Conservation (phyloP, 2,329 filamentous ascomycete species). For the Colletotrichum nymphaeae region DNA sequence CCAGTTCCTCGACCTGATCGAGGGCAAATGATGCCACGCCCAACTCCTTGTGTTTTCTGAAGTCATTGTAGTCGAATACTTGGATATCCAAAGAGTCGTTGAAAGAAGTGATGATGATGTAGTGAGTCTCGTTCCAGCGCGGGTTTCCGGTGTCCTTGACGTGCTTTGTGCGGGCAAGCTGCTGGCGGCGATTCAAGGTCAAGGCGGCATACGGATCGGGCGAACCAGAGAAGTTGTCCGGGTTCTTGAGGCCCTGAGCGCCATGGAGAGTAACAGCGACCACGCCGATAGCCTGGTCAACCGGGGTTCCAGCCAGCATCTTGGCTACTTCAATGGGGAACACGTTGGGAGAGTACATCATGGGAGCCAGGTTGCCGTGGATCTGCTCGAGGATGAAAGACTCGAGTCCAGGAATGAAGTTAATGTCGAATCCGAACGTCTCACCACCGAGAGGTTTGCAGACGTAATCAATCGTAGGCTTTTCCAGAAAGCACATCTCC, state of each 20-base stretch:
- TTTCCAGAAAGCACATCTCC: constrained; percentile 93
- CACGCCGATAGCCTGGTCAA: constrained; percentile 96
- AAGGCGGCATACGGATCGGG: constrained; percentile 90
- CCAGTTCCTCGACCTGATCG: constrained; percentile 81
- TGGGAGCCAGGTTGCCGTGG: constrained; percentile 90
- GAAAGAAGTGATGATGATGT: constrained; percentile 92
- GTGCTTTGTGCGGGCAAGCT: constrained; percentile 90
- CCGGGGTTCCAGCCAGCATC: constrained; percentile 92
- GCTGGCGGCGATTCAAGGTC: constrained; percentile 84
- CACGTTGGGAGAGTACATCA: constrained; percentile 98
- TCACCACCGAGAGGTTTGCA: constrained; percentile 98
- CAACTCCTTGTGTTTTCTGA: constrained; percentile 95
- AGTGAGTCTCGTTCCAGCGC: constrained; percentile 96
- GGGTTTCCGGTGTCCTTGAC: constrained; percentile 87
- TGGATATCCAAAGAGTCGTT: constrained; percentile 88
- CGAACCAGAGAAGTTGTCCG: constrained; percentile 91
- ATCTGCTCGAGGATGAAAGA: constrained; percentile 96
- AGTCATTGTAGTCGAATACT: constrained; percentile 93
- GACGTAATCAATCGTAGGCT: constrained; percentile 92
- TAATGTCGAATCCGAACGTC: constrained; percentile 96
- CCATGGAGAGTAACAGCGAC: constrained; percentile 91
- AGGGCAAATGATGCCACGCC: constrained; percentile 87
- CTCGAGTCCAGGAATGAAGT: constrained; percentile 96
- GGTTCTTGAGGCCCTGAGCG: constrained; percentile 92
- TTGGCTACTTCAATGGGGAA: constrained; percentile 99